Percentiles rank a stretch among this genome's conserved stretches.
Conservation (phyloP, 164 flowering plant genomes). For the Umbilicus rupestris region DNA sequence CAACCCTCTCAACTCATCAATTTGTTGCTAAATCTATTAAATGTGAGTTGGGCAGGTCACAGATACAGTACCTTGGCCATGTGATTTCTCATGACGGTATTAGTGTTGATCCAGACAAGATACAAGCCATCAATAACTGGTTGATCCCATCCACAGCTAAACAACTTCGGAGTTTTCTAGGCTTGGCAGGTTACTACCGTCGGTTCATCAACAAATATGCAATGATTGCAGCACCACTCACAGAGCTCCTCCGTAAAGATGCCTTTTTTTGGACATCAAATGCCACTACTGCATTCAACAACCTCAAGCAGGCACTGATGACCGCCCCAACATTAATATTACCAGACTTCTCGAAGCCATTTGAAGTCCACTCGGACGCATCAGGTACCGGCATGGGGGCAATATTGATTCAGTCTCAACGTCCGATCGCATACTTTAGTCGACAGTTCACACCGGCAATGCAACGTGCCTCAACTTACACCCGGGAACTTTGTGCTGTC, state of each 20-base stretch:
- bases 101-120: no score
- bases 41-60: background rate
- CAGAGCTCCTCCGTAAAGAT: background rate
- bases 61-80: background rate
- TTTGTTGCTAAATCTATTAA: background rate
- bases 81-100: no score
- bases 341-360: background rate
- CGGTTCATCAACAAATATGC: background rate
- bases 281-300: background rate
- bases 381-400: background rate
- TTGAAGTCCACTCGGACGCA: conserved; percentile 8
- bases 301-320: background rate
- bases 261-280: no score
- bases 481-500: background rate
- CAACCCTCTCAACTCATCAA: background rate
- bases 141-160: no score
- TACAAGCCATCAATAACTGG: no score
- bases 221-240: background rate
- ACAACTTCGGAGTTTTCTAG: no score
- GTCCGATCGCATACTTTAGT: background rate
- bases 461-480: background rate
- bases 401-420: background rate
- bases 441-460: background rate
- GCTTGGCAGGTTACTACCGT: no score
- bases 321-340: no score